Evolutionary conservation across 2,329 filamentous ascomycete genomes (phyloP), one percentile per base, ranked within the genome.

Genomic region (Emericellopsis cladophorae): DNA sequence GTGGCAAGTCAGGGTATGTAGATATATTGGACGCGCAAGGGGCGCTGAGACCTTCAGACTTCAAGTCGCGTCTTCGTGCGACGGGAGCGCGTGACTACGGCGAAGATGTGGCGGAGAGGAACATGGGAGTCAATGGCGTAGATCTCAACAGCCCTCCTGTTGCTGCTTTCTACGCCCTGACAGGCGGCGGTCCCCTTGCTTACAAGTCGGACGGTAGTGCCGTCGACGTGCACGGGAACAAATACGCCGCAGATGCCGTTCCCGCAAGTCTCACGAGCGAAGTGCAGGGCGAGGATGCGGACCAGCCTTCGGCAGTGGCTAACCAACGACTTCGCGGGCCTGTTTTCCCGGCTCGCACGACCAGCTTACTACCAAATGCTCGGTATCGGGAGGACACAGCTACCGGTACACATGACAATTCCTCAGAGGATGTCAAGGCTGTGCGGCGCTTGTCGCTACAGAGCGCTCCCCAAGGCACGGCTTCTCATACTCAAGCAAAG

Each of bases 101-200:
- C n/a, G 79, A 82, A 51, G 76, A 80, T 51, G 74, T 81, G 2
- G 76, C 75, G 2, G 74, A 79, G 46, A 65, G 78, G 29, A 81
- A 81, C 45, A 60, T 76, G 36, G 56, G 53, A 4, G 52, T 60
- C 21, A 68, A 62, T 18, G 49, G 51, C 2, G 29, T 54, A 31
- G 48, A 61, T 40, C 45, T 64, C 6, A 48, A 54, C 7, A 61
- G 59, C 2, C 42, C 51, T 10, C 57, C 55, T 10, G 57, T 60
- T 0, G 54, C 56, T 22, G 56, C 57, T 2, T 64, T 61, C 24
- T 63, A 66, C 45, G 49, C 58, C 8, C 15, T 44, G 14, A 44
- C 39, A 7, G 42, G 42, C 10, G 42, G 42, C 11, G 39, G 15
- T 6, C 34, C 39, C 14, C 39, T 44, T 9, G 42, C 39, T n/a